phyloP scores from a whole-genome alignment of 2,329 filamentous ascomycete species.

The Colletotrichum tamarilloi region DNA sequence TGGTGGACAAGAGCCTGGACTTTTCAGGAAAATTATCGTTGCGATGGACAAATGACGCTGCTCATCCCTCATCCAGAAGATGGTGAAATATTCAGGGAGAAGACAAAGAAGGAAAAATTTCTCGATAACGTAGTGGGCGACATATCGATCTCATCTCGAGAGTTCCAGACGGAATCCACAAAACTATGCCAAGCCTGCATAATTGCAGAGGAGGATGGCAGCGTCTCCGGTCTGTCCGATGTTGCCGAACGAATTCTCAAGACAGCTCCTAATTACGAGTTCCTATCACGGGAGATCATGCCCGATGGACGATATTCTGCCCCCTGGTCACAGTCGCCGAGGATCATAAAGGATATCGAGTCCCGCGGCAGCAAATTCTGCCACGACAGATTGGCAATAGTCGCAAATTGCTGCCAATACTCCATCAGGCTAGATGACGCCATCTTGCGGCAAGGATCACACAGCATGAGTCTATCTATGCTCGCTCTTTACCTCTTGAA shows the following conservation, averaged over 20 bases:
- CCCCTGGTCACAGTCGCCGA: neutral
- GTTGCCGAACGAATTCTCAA: neutral
- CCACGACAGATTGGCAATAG: conserved; percentile 1
- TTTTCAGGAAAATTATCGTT: conserved; percentile 3
- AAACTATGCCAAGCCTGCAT: neutral
- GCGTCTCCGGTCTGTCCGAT: neutral
- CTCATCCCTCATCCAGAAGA: neutral
- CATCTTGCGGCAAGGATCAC: neutral
- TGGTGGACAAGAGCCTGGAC: conserved; percentile 12
- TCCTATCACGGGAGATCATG: neutral
- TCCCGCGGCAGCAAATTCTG: neutral
- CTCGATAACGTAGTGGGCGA: neutral
- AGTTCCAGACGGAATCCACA: neutral
- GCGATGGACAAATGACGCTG: neutral
- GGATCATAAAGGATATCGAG: neutral
- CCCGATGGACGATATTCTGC: neutral
- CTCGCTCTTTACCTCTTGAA: neutral
- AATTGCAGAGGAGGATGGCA: neutral
- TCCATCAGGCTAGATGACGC: neutral
- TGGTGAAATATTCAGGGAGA: neutral
- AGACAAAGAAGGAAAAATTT: neutral
- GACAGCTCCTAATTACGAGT: neutral
- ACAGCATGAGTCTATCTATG: neutral
- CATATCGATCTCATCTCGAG: neutral
- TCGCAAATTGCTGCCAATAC: conserved; percentile 12